These are phyloP conservation scores for Marchantia paleacea DNA, from an alignment of 225 moss, liverwort and hornwort genomes.

Conservation along the genomic window DNA sequence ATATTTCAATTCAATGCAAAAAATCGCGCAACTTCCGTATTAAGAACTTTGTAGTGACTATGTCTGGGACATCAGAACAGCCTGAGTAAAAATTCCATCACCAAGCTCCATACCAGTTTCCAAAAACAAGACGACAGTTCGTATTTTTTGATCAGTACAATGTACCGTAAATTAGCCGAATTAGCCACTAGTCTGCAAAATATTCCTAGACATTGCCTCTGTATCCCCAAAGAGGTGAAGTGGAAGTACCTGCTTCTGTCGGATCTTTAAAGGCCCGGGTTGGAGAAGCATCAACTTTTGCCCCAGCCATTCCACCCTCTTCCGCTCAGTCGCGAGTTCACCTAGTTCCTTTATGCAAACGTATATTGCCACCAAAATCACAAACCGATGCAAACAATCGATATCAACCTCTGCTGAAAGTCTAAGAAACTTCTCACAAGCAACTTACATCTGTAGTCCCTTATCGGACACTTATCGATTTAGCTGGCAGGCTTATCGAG, in stretches of 20 bases:
- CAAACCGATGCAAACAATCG: not conserved
- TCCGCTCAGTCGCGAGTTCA: conserved; percentile 36
- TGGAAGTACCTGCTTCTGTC: not conserved
- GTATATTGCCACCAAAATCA: not conserved
- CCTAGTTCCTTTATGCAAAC: conserved; percentile 32
- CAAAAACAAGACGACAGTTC: too few species aligned
- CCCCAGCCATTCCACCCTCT: conserved; percentile 35
- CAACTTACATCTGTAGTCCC: not conserved
- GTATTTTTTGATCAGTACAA: too few species aligned
- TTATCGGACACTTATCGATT: not conserved
- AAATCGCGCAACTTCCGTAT: not conserved
- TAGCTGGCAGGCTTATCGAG: too few species aligned
- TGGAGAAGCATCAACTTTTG: not conserved
- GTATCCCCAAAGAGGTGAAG: too few species aligned
- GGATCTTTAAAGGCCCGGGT: not conserved
- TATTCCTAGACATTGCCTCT: too few species aligned
- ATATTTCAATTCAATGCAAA: not conserved
- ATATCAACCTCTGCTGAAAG: not conserved
- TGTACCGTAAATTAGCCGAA: too few species aligned
- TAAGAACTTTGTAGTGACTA: too few species aligned
- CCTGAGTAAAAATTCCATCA: too few species aligned
- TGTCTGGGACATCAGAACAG: too few species aligned
- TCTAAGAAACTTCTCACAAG: not conserved
- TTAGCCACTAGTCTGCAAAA: too few species aligned
- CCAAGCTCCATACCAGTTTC: too few species aligned